Conservation (phyloP, 2,329 filamentous ascomycete species). For the Botrytis sinoallii region DNA sequence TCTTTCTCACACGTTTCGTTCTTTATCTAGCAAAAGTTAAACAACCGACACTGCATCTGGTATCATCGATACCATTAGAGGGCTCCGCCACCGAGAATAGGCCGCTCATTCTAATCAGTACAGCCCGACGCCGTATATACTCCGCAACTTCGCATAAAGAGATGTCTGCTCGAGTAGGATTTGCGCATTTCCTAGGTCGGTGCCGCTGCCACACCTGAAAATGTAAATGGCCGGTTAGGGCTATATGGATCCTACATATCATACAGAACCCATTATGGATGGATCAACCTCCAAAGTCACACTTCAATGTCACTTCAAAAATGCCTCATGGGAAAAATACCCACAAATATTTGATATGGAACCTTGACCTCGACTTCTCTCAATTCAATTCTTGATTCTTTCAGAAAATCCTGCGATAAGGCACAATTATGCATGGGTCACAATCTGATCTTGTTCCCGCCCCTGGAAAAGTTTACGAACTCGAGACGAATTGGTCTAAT, state of each 20-base stretch:
- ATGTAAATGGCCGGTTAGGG: not conserved
- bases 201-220: not conserved
- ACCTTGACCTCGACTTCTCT: not conserved
- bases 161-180: not conserved
- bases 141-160: slow-evolving; percentile 5
- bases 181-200: not conserved
- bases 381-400: not conserved
- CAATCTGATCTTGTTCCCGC: not conserved
- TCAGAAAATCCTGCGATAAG: slow-evolving; percentile 11
- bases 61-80: not conserved
- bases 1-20: slow-evolving; percentile 10
- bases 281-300: not conserved
- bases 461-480: not conserved
- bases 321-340: not conserved
- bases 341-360: not conserved
- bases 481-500: slow-evolving; percentile 1
- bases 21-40: no score
- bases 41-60: not conserved
- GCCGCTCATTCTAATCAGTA: slow-evolving; percentile 2
- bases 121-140: not conserved
- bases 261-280: not conserved
- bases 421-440: slow-evolving; percentile 1
- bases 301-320: not conserved
- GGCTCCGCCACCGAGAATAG: slow-evolving; percentile 10
- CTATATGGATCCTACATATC: slow-evolving; percentile 6